These are phyloP conservation scores for Malassezia psittaci DNA, from an alignment of 1,284 basidiomycete species.

Conservation along the genomic window DNA sequence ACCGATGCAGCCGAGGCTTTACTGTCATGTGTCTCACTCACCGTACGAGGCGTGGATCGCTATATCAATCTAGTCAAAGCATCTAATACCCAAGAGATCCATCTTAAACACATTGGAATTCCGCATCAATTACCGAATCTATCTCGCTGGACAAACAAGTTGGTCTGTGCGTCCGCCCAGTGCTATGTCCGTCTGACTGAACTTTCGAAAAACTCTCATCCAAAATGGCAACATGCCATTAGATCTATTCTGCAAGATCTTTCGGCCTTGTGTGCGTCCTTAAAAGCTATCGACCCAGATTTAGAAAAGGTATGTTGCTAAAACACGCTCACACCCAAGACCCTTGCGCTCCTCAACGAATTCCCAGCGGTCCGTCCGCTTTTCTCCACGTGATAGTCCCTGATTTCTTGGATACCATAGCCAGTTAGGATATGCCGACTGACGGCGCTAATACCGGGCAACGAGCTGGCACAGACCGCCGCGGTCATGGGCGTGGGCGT, in stretches of 20 bases:
- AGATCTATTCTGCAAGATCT: not conserved
- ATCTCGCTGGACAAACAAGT: not conserved
- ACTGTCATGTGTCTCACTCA: not conserved
- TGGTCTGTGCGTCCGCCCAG: not conserved
- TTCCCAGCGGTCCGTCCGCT: not conserved
- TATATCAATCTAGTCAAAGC: not conserved
- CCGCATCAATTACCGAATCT: constrained; percentile 4
- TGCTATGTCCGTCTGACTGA: constrained; percentile 6
- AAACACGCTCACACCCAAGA: not conserved
- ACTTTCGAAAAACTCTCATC: not conserved
- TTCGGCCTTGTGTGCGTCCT: not conserved
- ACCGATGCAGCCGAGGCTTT: not conserved
- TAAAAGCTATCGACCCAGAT: not conserved
- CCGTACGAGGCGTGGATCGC: not conserved
- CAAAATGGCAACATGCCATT: not conserved
- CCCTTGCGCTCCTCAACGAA: not conserved
- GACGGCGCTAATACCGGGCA: not conserved
- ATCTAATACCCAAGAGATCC: not conserved
- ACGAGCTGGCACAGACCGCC: not conserved
- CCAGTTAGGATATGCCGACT: not conserved
- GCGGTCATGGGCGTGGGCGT: constrained; percentile 3
- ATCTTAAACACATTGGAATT: not conserved
- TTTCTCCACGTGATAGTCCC: constrained; percentile 9
- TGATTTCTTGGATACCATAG: not conserved
- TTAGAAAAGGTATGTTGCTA: constrained; percentile 3